phyloP scores from a whole-genome alignment of 2,329 filamentous ascomycete genomes.

The Didymosphaeria variabile region DNA sequence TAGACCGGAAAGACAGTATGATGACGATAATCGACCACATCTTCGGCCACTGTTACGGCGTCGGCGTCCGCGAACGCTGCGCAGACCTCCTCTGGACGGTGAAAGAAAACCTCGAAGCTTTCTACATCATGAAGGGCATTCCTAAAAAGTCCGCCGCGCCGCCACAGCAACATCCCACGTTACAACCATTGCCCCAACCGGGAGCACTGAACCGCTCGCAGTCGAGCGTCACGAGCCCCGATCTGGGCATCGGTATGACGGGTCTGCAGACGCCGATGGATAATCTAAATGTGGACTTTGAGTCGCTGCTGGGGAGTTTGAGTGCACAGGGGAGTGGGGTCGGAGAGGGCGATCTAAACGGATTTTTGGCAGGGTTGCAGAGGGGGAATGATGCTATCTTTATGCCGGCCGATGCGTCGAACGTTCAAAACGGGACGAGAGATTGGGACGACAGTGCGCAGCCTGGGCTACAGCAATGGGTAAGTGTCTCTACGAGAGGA shows the following conservation, averaged over 20 bases:
- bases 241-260: conserved; percentile 25
- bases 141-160: conserved; percentile 38
- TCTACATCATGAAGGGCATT: conserved; percentile 51
- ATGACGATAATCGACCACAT: conserved; percentile 51
- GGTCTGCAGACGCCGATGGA: conserved; percentile 37
- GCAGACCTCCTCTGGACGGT: conserved; percentile 48
- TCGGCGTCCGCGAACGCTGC: conserved; percentile 46
- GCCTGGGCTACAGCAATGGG: conserved; percentile 43
- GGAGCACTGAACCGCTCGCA: conserved; percentile 1
- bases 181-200: conserved; percentile 31
- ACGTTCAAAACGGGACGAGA: conserved; percentile 6
- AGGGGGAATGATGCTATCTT: conserved; percentile 45
- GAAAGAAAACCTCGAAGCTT: conserved; percentile 50
- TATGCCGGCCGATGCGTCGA: conserved; percentile 42
- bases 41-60: conserved; percentile 51
- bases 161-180: conserved; percentile 39
- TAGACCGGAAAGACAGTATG: conserved; percentile 48
- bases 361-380: conserved; percentile 34
- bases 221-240: conserved; percentile 14
- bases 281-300: conserved; percentile 43
- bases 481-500: conserved; percentile 25
- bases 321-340: conserved; percentile 12
- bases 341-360: conserved; percentile 36
- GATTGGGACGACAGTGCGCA: conserved; percentile 38
- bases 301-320: conserved; percentile 40